A percentile compares a stretch with the other conserved stretches of the same genome.
phyloP scores from a whole-genome alignment of 345 rosid species.

The Erucastrum elatum region DNA sequence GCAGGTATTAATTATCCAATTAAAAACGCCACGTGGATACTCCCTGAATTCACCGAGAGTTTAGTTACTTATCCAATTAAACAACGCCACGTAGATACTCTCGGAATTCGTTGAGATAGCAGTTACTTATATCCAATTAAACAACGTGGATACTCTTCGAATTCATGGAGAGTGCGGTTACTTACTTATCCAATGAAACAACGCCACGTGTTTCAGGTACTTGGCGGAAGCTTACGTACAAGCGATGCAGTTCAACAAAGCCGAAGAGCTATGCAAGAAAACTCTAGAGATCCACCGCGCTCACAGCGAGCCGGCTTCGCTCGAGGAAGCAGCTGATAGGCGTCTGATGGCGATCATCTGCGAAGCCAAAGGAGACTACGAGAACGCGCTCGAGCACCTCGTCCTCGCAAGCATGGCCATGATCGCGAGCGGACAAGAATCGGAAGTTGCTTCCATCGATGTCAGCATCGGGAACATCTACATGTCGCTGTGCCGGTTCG shows the following conservation, averaged over 20 bases:
- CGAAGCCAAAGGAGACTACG: constrained; percentile 96
- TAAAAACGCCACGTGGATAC: neutral
- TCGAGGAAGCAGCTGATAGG: constrained; percentile 97
- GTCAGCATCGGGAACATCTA: constrained; percentile 94
- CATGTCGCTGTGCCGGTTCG: constrained; percentile 87
- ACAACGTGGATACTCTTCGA: too few relatives aligned
- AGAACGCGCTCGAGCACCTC: constrained; percentile 89
- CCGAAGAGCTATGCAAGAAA: constrained; percentile 87
- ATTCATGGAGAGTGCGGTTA: too few relatives aligned
- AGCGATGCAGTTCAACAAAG: constrained; percentile 97
- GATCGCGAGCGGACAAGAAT: constrained; percentile 92
- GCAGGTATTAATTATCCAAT: constrained; percentile 54
- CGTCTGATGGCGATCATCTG: constrained; percentile 87
- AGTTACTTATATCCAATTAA: too few relatives aligned
- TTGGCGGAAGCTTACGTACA: constrained; percentile 98
- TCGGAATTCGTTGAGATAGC: constrained; percentile 44
- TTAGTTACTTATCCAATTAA: constrained; percentile 54
- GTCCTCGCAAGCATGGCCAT: constrained; percentile 99
- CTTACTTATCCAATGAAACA: neutral
- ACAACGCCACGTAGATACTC: neutral
- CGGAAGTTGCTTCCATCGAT: constrained; percentile 93
- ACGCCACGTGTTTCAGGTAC: constrained; percentile 52
- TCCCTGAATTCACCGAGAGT: constrained; percentile 25
- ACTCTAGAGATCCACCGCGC: constrained; percentile 95
- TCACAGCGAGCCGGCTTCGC: constrained; percentile 95